Evolutionary conservation across 495 filamentous ascomycete genomes (phyloP), one percentile per base, ranked within the genome.

Genomic region (Aspergillus wentii): DNA sequence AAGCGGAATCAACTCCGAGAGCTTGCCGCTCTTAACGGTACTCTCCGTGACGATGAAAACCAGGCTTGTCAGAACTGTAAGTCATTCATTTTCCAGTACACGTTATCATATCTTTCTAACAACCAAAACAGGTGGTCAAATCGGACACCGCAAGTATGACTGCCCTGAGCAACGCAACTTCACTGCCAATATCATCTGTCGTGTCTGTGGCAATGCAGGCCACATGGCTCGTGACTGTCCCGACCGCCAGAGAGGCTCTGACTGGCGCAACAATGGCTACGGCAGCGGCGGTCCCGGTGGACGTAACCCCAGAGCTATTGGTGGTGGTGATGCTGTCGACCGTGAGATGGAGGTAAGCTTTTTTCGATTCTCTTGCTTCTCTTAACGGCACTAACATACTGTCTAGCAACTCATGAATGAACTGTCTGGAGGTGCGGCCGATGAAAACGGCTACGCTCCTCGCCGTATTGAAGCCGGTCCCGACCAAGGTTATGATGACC

Each of bases 11-110:
- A 98, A 63, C 86, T 98, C 42, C 88, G 92, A 57, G 89, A 96
- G 61, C 82, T 98, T 38, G 92, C 92, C 28, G 90, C 92, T 11
- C 79, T 98, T 46, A 98, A 98, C 75, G 92, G 92, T 72, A 98
- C 92, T 23, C 80, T 98, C 17, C 89, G 92, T 63, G 92, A 98
- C 53, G 92, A 98, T 52, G 92, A 98, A 62, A 97, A 97, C 66
- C 92, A 97, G 61, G 91, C 92, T 42, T 99, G 94, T 71, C 94
- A 97, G 68, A 99, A 99, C 72, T 99, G 94, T 79, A 69, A 61
- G 77, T 63, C n/a, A n/a, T 27, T 36, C 30, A 26, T 20, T 26
- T 28, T 28, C 17, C 19, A 11, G 11, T 11, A 11, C 8, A 22
- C 14, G 18, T 43, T 39, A 8, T 33, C 43, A 1, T 30, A 13